Conservation (phyloP, 2,329 filamentous ascomycete species). For the Bipolaris bicolor region DNA sequence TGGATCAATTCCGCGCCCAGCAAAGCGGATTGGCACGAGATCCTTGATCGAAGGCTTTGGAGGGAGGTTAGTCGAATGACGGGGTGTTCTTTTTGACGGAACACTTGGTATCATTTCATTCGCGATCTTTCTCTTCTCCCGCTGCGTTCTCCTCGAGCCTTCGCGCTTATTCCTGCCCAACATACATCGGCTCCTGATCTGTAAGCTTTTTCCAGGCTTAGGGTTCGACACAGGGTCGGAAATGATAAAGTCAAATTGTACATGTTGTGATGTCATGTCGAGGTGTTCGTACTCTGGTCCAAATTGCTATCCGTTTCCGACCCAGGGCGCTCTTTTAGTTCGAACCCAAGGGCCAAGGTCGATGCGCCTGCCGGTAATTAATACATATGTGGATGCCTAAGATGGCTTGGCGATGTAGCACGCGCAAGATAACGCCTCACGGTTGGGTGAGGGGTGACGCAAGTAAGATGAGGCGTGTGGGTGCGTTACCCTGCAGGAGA, state of each 20-base stretch:
- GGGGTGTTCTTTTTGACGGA: background rate
- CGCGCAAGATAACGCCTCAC: background rate
- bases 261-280: background rate
- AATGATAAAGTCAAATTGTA: background rate
- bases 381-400: background rate
- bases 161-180: background rate
- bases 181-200: slow-evolving; percentile 1
- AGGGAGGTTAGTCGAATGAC: background rate
- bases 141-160: background rate
- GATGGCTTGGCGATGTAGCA: background rate
- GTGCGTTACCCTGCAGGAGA: background rate
- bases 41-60: background rate
- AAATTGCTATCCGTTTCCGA: slow-evolving; percentile 1
- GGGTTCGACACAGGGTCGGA: background rate
- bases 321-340: background rate
- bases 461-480: background rate
- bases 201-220: background rate
- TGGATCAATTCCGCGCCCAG: background rate
- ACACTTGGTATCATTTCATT: background rate
- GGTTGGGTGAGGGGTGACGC: background rate
- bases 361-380: no score
- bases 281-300: background rate
- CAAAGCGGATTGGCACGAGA: background rate
- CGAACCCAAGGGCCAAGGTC: background rate
- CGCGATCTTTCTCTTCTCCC: background rate